Evolutionary conservation across 208 protist genomes (phyloP).

Genomic region (Wallacemonas collosoma): DNA sequence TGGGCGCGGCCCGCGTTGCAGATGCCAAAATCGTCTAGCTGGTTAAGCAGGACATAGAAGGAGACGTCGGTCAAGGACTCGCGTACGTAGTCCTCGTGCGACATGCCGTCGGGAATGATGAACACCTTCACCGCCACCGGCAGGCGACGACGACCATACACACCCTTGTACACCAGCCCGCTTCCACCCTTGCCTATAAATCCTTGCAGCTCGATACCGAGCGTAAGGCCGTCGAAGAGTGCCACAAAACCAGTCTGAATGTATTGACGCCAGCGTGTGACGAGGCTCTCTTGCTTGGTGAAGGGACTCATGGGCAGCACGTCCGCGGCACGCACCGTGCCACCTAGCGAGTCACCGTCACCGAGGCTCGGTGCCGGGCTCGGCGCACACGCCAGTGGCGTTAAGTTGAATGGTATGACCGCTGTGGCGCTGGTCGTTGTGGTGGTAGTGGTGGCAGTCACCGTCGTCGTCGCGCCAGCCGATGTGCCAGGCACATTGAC

Average conservation of each 20-base stretch:
- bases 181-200: constrained; percentile 77
- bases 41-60: constrained; percentile 82
- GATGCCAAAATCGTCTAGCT: constrained; percentile 69
- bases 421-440: neutral
- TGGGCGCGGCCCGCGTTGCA: constrained; percentile 49
- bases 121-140: constrained; percentile 89
- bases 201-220: constrained; percentile 43
- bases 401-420: neutral
- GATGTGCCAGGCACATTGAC: neutral
- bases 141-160: constrained; percentile 39
- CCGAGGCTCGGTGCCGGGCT: neutral
- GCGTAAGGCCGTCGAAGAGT: constrained; percentile 59
- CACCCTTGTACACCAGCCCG: constrained; percentile 75
- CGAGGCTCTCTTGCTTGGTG: constrained; percentile 45
- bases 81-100: constrained; percentile 69
- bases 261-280: constrained; percentile 68
- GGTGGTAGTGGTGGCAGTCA: neutral
- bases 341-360: neutral
- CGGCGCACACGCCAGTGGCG: neutral
- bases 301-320: constrained; percentile 27
- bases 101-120: constrained; percentile 61
- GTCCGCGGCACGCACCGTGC: neutral
- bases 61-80: constrained; percentile 84
- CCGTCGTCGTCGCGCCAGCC: neutral
- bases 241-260: constrained; percentile 40